Base-by-base conservation (phyloP, 108 stramenopile genomes). In the Nannochloropsis oceanica region DNA sequence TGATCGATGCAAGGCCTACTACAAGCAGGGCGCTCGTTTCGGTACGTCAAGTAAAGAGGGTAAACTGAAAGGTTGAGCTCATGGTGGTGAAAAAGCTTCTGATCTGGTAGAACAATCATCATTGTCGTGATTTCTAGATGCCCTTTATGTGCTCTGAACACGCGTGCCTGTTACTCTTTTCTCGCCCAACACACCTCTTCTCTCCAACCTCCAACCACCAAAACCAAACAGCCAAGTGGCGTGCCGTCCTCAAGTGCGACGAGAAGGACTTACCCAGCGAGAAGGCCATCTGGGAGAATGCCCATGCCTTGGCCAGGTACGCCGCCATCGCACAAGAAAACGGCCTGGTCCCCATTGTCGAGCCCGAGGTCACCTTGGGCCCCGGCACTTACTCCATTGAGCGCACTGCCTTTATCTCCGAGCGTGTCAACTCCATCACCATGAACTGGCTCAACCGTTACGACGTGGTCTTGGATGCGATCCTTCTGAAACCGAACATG, bases 271-370 rank as follows among this genome's bases (percentile, higher is more conserved):
- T 43, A n/a, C 95, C 95, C 2, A 92, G 94, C 26, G 92, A 93
- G 84, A 87, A 94, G 27, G 92, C 94, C 43, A 94, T 96, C 84
- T 82, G 44, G 79, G 91, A 93, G 85, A 91, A 91, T 80, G 87
- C 93, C 44, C 43, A 93, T 89, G 86, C 91, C 26, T 92, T 96
- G 25, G 95, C 95, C 12, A 83, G 95, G 26, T 96, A 96, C 89
- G 95, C 95, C 22, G 85, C 93, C 25, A 96, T 96, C 83, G 95
- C 94, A 85, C 95, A 96, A 86, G 88, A 84, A 43, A 94, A 95
- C 84, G 95, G 95, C 8, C 85, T 96, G 20, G 93, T 96, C 85
- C 95, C 95, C 43, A 96, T 96, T 83, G 95, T 96, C n/a, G 95
- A 96, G 89, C 95, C 95, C 10, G 95, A 96, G 88, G 89, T 95